Evolutionary conservation across 441 rosid species (phyloP).

Genomic region (Euphorbia celastroides): DNA sequence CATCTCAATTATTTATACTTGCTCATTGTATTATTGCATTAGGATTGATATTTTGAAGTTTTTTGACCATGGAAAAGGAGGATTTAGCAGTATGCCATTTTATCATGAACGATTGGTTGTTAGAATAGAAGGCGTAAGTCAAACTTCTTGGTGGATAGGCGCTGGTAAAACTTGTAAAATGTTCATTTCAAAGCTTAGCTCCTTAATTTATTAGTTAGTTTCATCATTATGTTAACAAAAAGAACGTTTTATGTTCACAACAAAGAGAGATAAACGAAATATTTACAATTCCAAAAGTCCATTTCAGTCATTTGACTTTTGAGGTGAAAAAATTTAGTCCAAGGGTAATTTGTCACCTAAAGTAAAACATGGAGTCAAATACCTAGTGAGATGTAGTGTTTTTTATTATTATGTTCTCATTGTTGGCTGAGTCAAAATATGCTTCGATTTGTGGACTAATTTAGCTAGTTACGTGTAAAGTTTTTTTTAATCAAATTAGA

Average conservation of each 20-base stretch:
- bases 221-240: not conserved
- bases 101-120: too few species aligned
- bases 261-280: too few species aligned
- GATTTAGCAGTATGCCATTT: too few species aligned
- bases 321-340: not conserved
- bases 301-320: not conserved
- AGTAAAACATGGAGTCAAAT: not conserved
- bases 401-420: not conserved
- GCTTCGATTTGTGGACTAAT: not conserved
- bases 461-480: too few species aligned
- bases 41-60: not conserved
- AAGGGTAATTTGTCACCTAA: conserved; percentile 1
- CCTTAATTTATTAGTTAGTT: not conserved
- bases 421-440: not conserved
- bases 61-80: not conserved
- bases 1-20: conserved; percentile 30
- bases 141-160: too few species aligned
- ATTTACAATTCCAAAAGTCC: not conserved
- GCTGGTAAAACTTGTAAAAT: not conserved
- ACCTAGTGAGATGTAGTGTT: not conserved
- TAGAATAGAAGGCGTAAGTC: too few species aligned
- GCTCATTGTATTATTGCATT: conserved; percentile 13
- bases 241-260: too few species aligned
- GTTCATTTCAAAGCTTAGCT: not conserved
- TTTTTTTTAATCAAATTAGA: too few species aligned